Base-by-base conservation (phyloP, 2,329 filamentous ascomycete species). In the Neoscytalidium dimidiatum region DNA sequence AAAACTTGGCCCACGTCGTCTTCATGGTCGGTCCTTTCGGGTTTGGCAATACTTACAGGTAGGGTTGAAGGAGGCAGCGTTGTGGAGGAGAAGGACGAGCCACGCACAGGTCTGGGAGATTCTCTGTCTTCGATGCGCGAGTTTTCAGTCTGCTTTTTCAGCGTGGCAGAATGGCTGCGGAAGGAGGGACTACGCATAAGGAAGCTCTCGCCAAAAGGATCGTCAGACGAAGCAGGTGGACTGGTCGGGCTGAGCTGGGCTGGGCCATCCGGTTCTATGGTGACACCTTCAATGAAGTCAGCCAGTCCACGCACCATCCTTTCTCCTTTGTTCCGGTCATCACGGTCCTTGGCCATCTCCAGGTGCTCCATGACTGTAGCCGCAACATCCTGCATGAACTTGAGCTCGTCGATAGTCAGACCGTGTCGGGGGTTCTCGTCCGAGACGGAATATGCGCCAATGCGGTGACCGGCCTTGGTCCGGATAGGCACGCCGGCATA, bases 401-500 rank as follows among this genome's bases (percentile, higher is more conserved):
- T 78, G 1, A 83, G 67, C 57, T 87, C 83, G 8, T 79, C 78
- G 0, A 78, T 70, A 11, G 76, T 77, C 19, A 90, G 70, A 0
- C 82, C 83, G 46, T 83, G 70, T 14, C 85, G 83, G 0, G 85
- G 82, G n/a, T 80, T 79, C 48, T 85, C 82, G 68, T 90, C 87
- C 3, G 88, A 77, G 2, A 90, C 82, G 61, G 84, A 84, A 66
- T 88, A 86, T 11, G 82, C 83, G 9, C 88, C 88, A 64, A 91
- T 86, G 52, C 83, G 82, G 68, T 85, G 83, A 29, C 84, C 82
- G 38, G 81, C 83, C 0, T 82, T 82, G 33, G 85, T 87, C 28
- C 83, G 82, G 62, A 91, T 85, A 0, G 88, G 88, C 0, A 89
- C 87, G 19, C 84, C 84, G 5, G 84, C 85, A 66, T 86, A 86